Evolutionary conservation across 768 basidiomycete genomes (phyloP).

Genomic region (Tylopilus cervinicoccineus): DNA sequence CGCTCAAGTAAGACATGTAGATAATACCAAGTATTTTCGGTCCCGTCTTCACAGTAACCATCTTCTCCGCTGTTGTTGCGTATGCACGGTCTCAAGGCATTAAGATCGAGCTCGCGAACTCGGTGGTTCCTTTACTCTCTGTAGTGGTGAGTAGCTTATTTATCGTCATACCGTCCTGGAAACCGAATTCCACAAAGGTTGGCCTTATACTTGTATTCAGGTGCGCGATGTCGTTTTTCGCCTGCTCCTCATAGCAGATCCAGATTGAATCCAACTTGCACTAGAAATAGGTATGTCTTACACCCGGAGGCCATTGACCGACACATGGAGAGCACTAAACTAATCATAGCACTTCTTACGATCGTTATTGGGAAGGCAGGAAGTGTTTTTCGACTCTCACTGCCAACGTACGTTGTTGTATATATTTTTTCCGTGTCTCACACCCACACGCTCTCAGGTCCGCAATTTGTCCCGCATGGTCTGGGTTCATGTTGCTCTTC

Average conservation of each 20-base stretch:
- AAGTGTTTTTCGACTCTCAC: slow-evolving; percentile 74
- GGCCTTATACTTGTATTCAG: slow-evolving; percentile 87
- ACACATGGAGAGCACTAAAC: neutral
- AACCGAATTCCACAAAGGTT: slow-evolving; percentile 44
- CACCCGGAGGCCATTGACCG: neutral
- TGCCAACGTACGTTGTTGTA: slow-evolving; percentile 45
- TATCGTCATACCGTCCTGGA: neutral
- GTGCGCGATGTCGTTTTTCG: slow-evolving; percentile 29
- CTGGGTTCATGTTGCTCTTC: slow-evolving; percentile 75
- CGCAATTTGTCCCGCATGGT: slow-evolving; percentile 75
- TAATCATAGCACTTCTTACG: slow-evolving; percentile 67
- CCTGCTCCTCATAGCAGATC: neutral
- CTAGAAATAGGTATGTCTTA: slow-evolving; percentile 59
- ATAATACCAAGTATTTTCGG: slow-evolving; percentile 71
- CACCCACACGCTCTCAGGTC: slow-evolving; percentile 31
- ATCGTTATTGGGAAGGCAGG: slow-evolving; percentile 86
- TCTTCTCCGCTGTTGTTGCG: slow-evolving; percentile 62
- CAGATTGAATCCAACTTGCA: neutral
- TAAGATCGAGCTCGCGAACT: slow-evolving; percentile 66
- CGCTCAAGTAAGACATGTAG: slow-evolving; percentile 32
- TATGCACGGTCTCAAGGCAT: slow-evolving; percentile 58
- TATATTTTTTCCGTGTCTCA: neutral
- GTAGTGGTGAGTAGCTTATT: slow-evolving; percentile 66
- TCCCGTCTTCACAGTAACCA: slow-evolving; percentile 79
- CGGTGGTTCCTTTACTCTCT: slow-evolving; percentile 82